Conservation (phyloP, 108 stramenopile genomes). For the Cylindrotheca fusiformis region DNA sequence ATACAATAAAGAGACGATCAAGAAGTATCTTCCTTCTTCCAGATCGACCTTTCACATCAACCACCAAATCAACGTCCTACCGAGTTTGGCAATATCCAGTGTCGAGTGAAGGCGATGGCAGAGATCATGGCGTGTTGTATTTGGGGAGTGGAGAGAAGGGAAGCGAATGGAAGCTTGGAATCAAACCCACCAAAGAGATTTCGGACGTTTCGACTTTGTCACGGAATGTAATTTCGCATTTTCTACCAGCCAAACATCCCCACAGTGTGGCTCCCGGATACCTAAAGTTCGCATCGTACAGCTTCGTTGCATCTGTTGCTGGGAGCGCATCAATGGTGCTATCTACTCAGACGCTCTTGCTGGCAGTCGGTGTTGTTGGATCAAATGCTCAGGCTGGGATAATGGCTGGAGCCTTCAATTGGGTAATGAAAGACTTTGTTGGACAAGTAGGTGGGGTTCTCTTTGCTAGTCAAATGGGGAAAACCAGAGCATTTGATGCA, state of each 20-base stretch:
- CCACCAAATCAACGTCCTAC: neutral
- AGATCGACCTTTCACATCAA: too few relatives aligned
- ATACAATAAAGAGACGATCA: too few relatives aligned
- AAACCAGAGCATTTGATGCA: constrained; percentile 69
- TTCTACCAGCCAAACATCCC: constrained; percentile 82
- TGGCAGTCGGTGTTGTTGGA: constrained; percentile 89
- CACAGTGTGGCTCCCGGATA: constrained; percentile 73
- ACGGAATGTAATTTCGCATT: constrained; percentile 35
- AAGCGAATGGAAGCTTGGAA: neutral
- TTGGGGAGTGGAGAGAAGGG: neutral
- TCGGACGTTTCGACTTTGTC: neutral
- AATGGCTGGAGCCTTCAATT: constrained; percentile 95
- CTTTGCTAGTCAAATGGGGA: constrained; percentile 85
- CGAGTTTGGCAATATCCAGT: neutral
- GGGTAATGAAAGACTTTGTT: constrained; percentile 95
- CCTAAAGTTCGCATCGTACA: constrained; percentile 53
- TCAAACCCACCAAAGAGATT: neutral
- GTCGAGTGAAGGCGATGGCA: neutral
- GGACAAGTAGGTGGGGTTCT: constrained; percentile 93
- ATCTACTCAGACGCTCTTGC: constrained; percentile 85
- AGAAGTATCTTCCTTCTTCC: too few relatives aligned
- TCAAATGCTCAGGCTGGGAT: constrained; percentile 61
- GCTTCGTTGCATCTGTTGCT: constrained; percentile 62
- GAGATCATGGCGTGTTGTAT: neutral
- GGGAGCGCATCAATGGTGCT: constrained; percentile 86